These are phyloP conservation scores for Yamadazyma triangularis DNA, from an alignment of 1,139 yeast species.

Conservation along the genomic window DNA sequence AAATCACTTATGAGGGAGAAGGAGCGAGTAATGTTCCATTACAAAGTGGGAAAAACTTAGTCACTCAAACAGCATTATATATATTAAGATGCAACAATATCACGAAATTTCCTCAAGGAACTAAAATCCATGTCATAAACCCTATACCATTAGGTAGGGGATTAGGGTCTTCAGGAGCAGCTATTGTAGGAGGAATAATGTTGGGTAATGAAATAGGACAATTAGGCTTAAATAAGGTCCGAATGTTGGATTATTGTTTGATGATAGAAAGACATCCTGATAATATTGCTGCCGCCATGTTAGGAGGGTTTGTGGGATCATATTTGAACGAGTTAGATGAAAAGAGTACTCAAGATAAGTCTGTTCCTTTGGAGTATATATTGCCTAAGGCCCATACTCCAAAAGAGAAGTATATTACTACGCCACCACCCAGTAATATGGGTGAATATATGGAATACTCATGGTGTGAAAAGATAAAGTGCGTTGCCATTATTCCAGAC, in stretches of 20 bases:
- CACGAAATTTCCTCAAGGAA: slow-evolving; percentile 73
- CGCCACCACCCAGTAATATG: slow-evolving; percentile 71
- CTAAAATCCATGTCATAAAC: slow-evolving; percentile 74
- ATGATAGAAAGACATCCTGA: slow-evolving; percentile 99
- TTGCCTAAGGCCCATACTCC: slow-evolving; percentile 77
- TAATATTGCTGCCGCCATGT: slow-evolving; percentile 97
- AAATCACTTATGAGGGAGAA: slow-evolving; percentile 64
- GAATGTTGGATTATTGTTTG: slow-evolving; percentile 89
- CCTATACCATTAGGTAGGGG: slow-evolving; percentile 98
- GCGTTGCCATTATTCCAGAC: slow-evolving; percentile 87
- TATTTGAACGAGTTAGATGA: slow-evolving; percentile 76
- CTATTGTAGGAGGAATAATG: slow-evolving; percentile 96
- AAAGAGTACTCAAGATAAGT: slow-evolving; percentile 66
- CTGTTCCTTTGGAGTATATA: slow-evolving; percentile 79
- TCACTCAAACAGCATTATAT: slow-evolving; percentile 89
- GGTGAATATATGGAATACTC: slow-evolving; percentile 84
- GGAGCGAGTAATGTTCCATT: slow-evolving; percentile 81
- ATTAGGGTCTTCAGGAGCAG: slow-evolving; percentile 97
- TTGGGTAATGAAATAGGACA: slow-evolving; percentile 82
- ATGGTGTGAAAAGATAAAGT: slow-evolving; percentile 78
- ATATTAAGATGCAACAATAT: slow-evolving; percentile 80
- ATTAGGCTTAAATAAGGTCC: slow-evolving; percentile 64
- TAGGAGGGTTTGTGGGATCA: slow-evolving; percentile 97
- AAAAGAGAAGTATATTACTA: slow-evolving; percentile 35
- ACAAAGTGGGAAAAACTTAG: slow-evolving; percentile 69